Evolutionary conservation across 106 monocot species (phyloP), one percentile per base, ranked within the genome.

Genomic region (Allium sativum): DNA sequence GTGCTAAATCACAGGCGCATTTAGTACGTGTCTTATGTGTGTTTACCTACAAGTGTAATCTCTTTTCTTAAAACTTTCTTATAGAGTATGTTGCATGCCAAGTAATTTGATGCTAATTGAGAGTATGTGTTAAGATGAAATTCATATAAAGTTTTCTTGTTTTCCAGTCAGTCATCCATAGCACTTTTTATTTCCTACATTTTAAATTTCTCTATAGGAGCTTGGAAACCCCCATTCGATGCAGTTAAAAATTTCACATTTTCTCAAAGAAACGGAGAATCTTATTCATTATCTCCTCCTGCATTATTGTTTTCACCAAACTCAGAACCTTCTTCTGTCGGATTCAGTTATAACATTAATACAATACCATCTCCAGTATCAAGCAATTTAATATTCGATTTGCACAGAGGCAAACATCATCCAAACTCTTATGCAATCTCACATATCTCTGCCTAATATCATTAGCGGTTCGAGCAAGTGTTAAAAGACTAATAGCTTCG

Each of bases 391-490:
- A n/a, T 66, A 17, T 78, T n/a, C n/a, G n/a, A n/a, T n/a, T n/a
- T n/a, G n/a, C n/a, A n/a, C n/a, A n/a, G n/a, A n/a, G n/a, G n/a
- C n/a, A n/a, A n/a, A n/a, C n/a, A n/a, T n/a, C n/a, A n/a, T n/a
- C 96, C 55, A 98, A 76, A 61, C 91, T 98, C 48, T 76, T 75
- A 61, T 92, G 92, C 67, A 98, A 58, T 73, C 92, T 84, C 8
- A 88, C 84, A 55, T 98, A 98, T 51, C 92, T 82, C 1, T 91
- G 91, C 75, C 96, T 71, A 7, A 87, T 92, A 22, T 87, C 96
- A 53, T 98, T 91, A 18, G 82, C 84, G 3, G 96, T 98, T 66
- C 96, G 65, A n/a, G 91, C 91, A 4, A 98, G 72, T 14, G 96
- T 84, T 48, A 98, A 71, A 59, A 82, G 69, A 61, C 88, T 92